These are phyloP conservation scores for Suillus clintonianus DNA, from an alignment of 768 basidiomycete species.

Conservation along the genomic window DNA sequence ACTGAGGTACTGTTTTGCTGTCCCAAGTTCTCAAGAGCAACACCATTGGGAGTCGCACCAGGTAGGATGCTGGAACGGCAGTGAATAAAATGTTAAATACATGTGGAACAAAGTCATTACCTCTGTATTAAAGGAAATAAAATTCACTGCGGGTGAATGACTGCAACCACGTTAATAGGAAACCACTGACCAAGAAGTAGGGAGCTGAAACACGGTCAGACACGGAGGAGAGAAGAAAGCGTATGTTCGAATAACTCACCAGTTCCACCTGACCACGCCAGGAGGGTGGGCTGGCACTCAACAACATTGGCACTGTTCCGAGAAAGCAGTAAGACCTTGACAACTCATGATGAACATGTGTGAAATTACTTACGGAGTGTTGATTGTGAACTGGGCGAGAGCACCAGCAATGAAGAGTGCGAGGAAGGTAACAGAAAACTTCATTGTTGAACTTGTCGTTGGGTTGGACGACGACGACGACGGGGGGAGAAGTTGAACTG, in stretches of 20 bases:
- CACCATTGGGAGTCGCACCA: conserved; percentile 45
- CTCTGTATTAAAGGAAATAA: conserved; percentile 32
- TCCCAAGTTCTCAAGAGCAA: conserved; percentile 50
- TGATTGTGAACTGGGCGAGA: conserved; percentile 55
- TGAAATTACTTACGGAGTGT: conserved; percentile 65
- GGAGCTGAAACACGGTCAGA: conserved; percentile 44
- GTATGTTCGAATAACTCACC: conserved; percentile 38
- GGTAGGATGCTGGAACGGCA: conserved; percentile 49
- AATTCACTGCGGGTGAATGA: not conserved
- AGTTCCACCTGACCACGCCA: conserved; percentile 59
- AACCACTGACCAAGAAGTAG: conserved; percentile 60
- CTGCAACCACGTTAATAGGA: not conserved
- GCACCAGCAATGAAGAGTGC: conserved; percentile 44
- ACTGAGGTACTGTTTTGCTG: conserved; percentile 38
- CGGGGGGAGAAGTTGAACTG: conserved; percentile 29
- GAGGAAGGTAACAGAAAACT: conserved; percentile 40
- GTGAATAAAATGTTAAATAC: not conserved
- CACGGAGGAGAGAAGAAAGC: not conserved
- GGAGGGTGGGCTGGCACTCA: conserved; percentile 56
- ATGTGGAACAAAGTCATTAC: conserved; percentile 22
- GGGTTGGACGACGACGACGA: conserved; percentile 14
- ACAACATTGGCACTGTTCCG: conserved; percentile 45
- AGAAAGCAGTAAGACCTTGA: conserved; percentile 5
- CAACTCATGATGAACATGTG: not conserved
- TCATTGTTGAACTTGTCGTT: conserved; percentile 43